A percentile compares a stretch with the other conserved stretches of the same genome.
These are phyloP conservation scores for Cymbidium sinense DNA, from an alignment of 106 monocot species.

Conservation along the genomic window DNA sequence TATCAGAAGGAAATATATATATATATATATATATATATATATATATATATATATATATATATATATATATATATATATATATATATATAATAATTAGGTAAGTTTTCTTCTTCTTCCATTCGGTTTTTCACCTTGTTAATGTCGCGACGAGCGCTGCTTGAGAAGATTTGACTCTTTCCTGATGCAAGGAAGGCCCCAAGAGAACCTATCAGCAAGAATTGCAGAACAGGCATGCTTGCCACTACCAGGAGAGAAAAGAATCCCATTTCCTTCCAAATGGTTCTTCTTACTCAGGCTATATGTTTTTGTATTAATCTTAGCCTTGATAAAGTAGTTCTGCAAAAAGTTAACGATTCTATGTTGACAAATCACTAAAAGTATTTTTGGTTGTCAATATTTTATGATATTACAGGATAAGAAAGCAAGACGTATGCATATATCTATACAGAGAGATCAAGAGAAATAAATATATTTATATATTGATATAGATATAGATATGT, in stretches of 20 bases:
- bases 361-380: neutral
- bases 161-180: conserved; percentile 27
- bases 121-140: conserved; percentile 1
- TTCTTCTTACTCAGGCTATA: neutral
- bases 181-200: conserved; percentile 64
- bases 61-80: too few species aligned
- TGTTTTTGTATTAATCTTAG: neutral
- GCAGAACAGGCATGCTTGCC: conserved; percentile 63
- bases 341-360: neutral
- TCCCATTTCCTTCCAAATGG: conserved; percentile 22
- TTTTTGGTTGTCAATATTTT: too few species aligned
- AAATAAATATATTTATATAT: too few species aligned
- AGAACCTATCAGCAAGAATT: conserved; percentile 61
- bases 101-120: neutral
- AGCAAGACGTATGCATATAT: too few species aligned
- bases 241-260: conserved; percentile 50
- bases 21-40: too few species aligned
- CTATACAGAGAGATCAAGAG: too few species aligned
- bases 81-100: neutral
- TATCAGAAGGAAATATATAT: neutral
- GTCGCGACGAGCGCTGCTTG: conserved; percentile 23
- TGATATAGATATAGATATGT: too few species aligned
- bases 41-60: too few species aligned
- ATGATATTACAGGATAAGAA: too few species aligned
- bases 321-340: neutral